Evolutionary conservation across 805 yeast species (phyloP), one percentile per base, ranked within the genome.

Genomic region (Candida coquimbonensis): DNA sequence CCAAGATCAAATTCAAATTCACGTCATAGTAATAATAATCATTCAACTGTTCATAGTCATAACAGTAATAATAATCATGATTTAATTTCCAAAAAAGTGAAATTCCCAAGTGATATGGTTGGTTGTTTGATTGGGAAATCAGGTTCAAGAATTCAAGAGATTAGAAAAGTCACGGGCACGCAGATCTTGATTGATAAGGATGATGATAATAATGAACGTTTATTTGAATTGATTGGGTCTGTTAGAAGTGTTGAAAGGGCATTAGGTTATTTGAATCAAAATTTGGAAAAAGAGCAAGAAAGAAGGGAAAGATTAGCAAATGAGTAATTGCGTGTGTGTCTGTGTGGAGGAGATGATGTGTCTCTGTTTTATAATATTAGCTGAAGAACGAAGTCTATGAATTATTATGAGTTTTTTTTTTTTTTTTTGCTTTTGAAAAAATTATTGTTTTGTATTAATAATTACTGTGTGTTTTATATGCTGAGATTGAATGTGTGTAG

Each of bases 91-190:
- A 73, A 74, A 38, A 64, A 72, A 3, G 67, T 80, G 17, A 69
- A 76, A 27, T 83, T 87, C 60, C 87, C 95, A 35, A 81, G 83
- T 53, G 87, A 81, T 49, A 80, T 81, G 68, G 96, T 89, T 39
- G 96, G 96, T 38, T 91, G 95, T 42, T 72, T 89, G 45, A 87
- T 89, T 55, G 96, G 96, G 49, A 83, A 83, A 54, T 80, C 82
- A 52, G 96, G 96, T 36, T 69, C 86, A 27, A 77, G 95, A 66
- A 87, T 89, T 53, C 93, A 85, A 63, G 95, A 89, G 50, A 83
- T 89, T 42, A 76, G 96, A 55, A 79, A 83, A 55, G 74, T 74
- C 33, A 77, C 89, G 41, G 90, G 89, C 36, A 89, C 96, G 36
- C 76, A 80, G 36, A 87, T 89, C 60, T 78, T 81, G 6, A 86